Base-by-base conservation (phyloP, 106 monocot species). In the Iris macrosiphon region DNA sequence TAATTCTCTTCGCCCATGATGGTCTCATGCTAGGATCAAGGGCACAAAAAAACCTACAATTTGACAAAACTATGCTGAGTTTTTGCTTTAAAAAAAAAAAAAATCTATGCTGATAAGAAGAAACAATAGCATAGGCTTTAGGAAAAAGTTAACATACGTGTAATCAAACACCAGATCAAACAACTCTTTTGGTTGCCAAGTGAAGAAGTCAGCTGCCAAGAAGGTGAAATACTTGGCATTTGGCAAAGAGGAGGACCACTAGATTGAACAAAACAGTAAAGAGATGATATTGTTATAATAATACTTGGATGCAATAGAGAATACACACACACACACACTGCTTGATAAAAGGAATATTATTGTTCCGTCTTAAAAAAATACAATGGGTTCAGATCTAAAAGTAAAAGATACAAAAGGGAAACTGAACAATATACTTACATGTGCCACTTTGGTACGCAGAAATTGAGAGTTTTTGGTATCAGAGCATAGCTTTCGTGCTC, bases 151-250 rank as follows among this genome's bases (percentile, higher is more conserved):
- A n/a, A n/a, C 87, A 72, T 72, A 93, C 92, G 77, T 77, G 62
- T 93, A 93, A 65, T 93, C 92, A 64, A 93, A 83, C 17, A 93
- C 69, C 23, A 83, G 61, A 79, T 93, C 87, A 70, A 93, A 93
- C 53, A 49, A 39, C 55, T 83, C 79, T 26, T 34, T 6, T 39
- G 92, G 71, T 4, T 52, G 73, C 86, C 83, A 93, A 25, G 33
- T 75, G 55, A 93, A 93, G 72, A 93, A 87, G 75, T 93, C 83
- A 33, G 24, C 92, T 18, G 23, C 70, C 57, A 87, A 27, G 52
- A 93, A 93, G 6, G 54, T 46, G 51, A 75, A 83, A 55, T 66
- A 73, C 20, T 49, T 67, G 52, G 65, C 65, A 70, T 70, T 83
- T 62, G 61, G 61, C 23, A 50, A 55, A 23, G 73, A 60, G 17